Evolutionary conservation across 2,329 filamentous ascomycete species (phyloP), one percentile per base, ranked within the genome.

Genomic region (Exophiala viscosa): DNA sequence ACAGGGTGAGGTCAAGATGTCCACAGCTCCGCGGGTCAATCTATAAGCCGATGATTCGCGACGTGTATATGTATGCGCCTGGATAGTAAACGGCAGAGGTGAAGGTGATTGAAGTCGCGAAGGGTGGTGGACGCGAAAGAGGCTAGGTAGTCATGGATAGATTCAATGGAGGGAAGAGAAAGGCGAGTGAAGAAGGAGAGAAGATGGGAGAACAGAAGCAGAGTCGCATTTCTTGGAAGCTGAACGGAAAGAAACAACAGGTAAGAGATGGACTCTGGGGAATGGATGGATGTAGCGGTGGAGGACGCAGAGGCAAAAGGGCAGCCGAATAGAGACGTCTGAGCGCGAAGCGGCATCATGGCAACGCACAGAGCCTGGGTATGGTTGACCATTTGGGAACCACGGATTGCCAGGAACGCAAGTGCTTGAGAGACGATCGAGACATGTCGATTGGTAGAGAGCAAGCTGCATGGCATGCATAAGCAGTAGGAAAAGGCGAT

Each of bases 401-500:
- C 42, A 40, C 32, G 51, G 52, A 54, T 55, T 46, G 55, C 55
- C 55, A 58, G 55, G 55, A 54, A 58, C 53, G 46, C 48, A 42
- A 42, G 35, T 18, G 28, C 38, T 34, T 23, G 9, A 33, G n/a
- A 33, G 28, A n/a, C 39, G 47, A 42, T 43, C 39, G 50, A 20
- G 18, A 13, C 39, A 18, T 15, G 48, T 23, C 48, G 14, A 57
- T 54, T 51, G 54, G 50, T 35, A 44, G 18, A 38, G 15, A 35
- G 33, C 15, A 54, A 53, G 42, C 52, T 53, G 53, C 53, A 52
- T 52, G 53, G 44, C 49, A 47, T 55, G 44, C 41, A 50, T 50
- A 48, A 47, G 43, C 50, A 47, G 38, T 36, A 47, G 46, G 40
- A 33, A 52, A 41, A 43, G 18, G 39, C 40, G 20, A 31, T 42